Evolutionary conservation across 768 basidiomycete genomes (phyloP), one percentile per base, ranked within the genome.

Genomic region (Serendipita indica): DNA sequence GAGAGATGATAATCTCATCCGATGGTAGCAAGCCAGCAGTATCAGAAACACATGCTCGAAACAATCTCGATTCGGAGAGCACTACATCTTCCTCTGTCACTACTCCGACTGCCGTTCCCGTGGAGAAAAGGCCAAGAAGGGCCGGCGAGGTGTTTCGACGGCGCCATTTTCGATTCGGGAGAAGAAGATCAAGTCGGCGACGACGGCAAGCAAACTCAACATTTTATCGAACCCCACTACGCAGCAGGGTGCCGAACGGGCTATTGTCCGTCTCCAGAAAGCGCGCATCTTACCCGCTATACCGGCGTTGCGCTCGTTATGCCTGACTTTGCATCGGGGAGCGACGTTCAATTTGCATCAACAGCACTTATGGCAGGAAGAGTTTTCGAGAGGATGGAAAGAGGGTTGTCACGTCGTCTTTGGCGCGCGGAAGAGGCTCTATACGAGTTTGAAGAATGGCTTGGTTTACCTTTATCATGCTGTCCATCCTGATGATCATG

Each of bases 351-450:
- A 22, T 4, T 16, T 32, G 32, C 37, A 16, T 20, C 35, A 22
- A 39, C 27, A 33, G 22, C 6, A 32, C 16, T n/a, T 34, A 30
- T 35, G 63, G n/a, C 70, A 72, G 2, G 70, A 67, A 22, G 77
- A 79, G 62, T 88, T 86, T 64, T 73, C 73, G 65, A 72, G 68
- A 27, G 85, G 84, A 14, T 86, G 84, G 84, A 67, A 68, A 2
- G 77, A 80, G 62, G 84, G 83, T 2, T 63, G 85, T 45, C 67
- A 70, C 14, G 75, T 76, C 46, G 70, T 86, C 22, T 67, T 67
- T n/a, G 74, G 74, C n/a, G 75, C 73, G 13, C 73, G 77, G 30
- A 67, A 65, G 3, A 70, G 81, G 58, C 62, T 80, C 1, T n/a
- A 18, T n/a, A 18, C 41, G 5, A 18, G 18, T 6, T 43, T 43